phyloP scores from a whole-genome alignment of 768 basidiomycete species.

The Suillus variegatus region DNA sequence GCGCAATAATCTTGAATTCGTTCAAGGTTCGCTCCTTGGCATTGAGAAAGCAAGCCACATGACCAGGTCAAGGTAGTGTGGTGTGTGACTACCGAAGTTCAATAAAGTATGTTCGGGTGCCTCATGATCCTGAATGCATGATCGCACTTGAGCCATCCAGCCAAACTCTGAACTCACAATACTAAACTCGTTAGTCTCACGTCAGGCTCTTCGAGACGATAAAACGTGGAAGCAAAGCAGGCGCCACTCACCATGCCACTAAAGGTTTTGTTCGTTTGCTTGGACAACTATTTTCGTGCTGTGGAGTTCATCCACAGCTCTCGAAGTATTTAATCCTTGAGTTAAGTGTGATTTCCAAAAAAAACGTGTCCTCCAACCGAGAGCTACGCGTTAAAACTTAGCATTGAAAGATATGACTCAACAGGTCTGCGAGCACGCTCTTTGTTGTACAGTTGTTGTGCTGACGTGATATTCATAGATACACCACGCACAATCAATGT shows the following conservation, averaged over 20 bases:
- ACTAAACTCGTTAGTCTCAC: too few species aligned
- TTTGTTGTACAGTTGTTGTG: not conserved
- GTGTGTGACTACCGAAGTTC: too few species aligned
- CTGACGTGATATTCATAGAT: constrained; percentile 13
- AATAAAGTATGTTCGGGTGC: too few species aligned
- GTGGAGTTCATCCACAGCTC: not conserved
- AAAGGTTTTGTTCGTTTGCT: not conserved
- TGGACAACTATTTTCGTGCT: not conserved
- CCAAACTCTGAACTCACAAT: too few species aligned
- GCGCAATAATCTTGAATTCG: too few species aligned
- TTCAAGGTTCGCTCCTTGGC: too few species aligned
- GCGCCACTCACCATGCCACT: not conserved
- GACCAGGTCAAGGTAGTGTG: too few species aligned
- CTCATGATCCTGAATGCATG: too few species aligned
- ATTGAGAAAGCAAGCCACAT: too few species aligned
- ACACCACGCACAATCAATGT: constrained; percentile 14
- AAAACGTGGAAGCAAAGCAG: not conserved
- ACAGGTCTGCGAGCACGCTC: constrained; percentile 2
- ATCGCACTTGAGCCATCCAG: too few species aligned
- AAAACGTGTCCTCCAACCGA: not conserved
- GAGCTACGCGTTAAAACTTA: not conserved
- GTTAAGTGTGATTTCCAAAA: too few species aligned
- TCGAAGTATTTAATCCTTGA: not conserved
- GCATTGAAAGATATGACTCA: not conserved
- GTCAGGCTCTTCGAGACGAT: too few species aligned